These are phyloP conservation scores for Neurospora sp. DNA, from an alignment of 495 filamentous ascomycete species.

Conservation along the genomic window DNA sequence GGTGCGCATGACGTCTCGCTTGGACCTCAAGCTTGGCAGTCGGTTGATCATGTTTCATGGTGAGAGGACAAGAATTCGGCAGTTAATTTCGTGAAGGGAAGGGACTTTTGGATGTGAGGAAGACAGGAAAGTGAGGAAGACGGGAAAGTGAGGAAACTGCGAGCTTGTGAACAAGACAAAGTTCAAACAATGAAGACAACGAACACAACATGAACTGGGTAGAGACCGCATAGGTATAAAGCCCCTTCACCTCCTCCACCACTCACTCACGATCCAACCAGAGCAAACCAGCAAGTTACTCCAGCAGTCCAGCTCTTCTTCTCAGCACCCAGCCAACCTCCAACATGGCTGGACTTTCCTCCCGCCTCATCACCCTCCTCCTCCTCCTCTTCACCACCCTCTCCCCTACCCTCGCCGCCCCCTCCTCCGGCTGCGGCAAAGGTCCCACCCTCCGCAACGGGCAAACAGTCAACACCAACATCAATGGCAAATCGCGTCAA, in stretches of 20 bases:
- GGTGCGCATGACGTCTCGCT: neutral
- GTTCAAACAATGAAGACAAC: neutral
- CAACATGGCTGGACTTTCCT: neutral
- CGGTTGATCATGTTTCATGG: neutral
- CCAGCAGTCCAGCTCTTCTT: neutral
- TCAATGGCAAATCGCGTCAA: slow-evolving; percentile 20
- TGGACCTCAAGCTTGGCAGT: neutral
- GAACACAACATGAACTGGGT: no score
- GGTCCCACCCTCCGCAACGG: slow-evolving; percentile 20
- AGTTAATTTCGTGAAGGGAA: neutral
- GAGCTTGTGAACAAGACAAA: neutral
- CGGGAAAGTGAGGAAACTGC: no score
- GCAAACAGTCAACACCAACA: slow-evolving; percentile 18
- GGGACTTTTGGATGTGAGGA: neutral
- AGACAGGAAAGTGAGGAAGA: neutral
- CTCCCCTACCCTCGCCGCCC: neutral
- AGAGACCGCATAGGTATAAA: neutral
- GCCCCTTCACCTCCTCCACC: neutral
- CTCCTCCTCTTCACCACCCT: neutral
- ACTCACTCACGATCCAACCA: neutral
- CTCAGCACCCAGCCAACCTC: neutral
- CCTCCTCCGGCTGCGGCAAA: slow-evolving; percentile 34
- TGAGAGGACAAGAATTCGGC: neutral
- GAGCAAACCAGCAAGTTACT: neutral
- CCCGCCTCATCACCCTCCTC: neutral